Percentiles rank a stretch among this genome's conserved stretches.
Conservation (phyloP, 257 asterid genomes). For the Cruciata laevipes region DNA sequence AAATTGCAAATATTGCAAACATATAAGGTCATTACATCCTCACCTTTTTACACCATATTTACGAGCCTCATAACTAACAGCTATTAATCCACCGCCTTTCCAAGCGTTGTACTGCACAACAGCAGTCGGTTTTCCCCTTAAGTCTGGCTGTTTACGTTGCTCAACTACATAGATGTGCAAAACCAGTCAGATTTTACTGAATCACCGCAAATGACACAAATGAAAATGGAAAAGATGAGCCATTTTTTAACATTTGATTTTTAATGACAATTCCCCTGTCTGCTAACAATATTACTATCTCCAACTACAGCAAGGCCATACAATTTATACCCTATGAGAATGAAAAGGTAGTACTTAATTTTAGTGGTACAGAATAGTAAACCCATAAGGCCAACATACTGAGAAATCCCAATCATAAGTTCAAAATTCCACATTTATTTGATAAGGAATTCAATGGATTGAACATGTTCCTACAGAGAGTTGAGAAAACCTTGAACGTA, state of each 20-base stretch:
- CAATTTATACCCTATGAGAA: not conserved
- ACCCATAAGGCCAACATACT: not conserved
- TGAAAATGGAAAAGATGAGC: not conserved
- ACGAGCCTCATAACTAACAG: slow-evolving; percentile 96
- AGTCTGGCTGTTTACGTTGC: slow-evolving; percentile 71
- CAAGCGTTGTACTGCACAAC: slow-evolving; percentile 94
- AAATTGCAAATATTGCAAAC: not conserved
- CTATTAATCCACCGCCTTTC: slow-evolving; percentile 96
- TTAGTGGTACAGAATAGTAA: not conserved
- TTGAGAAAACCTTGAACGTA: slow-evolving; percentile 77
- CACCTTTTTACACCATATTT: slow-evolving; percentile 81
- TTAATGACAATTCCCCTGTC: not conserved
- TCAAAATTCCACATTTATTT: not conserved
- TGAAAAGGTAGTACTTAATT: not conserved
- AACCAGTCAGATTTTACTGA: slow-evolving; percentile 6
- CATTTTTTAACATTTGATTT: not conserved
- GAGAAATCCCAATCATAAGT: not conserved
- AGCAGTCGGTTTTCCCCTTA: slow-evolving; percentile 90
- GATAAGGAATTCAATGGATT: not conserved
- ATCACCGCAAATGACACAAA: not conserved
- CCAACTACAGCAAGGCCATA: not conserved
- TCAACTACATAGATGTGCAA: slow-evolving; percentile 49
- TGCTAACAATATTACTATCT: not conserved
- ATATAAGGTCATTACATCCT: slow-evolving; percentile 10
- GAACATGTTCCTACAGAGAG: not conserved